These are phyloP conservation scores for Globisporangium iwayamae DNA, from an alignment of 352 stramenopile species.

Conservation along the genomic window DNA sequence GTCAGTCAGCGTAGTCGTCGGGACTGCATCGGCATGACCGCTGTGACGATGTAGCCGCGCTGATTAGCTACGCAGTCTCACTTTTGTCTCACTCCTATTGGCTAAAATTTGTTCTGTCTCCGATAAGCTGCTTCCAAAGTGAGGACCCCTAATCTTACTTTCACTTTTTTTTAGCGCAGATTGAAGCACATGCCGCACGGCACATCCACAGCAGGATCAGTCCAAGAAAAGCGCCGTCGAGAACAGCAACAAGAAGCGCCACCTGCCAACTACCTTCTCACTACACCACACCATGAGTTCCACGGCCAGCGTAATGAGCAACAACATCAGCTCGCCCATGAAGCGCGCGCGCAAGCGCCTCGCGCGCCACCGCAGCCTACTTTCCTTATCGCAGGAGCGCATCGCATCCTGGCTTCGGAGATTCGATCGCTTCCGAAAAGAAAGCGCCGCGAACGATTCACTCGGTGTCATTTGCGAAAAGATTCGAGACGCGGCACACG, in stretches of 20 bases:
- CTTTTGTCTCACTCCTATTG: no score
- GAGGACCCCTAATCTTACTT: no score
- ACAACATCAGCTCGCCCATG: not conserved
- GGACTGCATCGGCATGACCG: no score
- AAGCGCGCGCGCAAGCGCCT: conserved; percentile 5
- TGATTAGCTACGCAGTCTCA: no score
- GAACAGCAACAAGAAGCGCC: conserved; percentile 2
- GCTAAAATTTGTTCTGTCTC: no score
- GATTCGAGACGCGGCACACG: not conserved
- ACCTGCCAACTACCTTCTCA: not conserved
- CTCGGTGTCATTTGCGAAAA: conserved; percentile 3
- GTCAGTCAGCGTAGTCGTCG: no score
- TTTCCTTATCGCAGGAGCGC: conserved; percentile 3
- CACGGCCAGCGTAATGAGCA: not conserved
- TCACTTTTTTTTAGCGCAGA: no score
- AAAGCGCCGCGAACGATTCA: not conserved
- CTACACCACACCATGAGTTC: not conserved
- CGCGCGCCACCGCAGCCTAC: not conserved
- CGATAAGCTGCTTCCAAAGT: no score
- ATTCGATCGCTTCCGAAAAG: conserved; percentile 10
- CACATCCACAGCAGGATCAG: not conserved
- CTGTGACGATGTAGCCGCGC: no score
- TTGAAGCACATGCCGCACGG: no score
- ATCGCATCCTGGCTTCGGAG: conserved; percentile 5
- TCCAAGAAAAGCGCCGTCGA: not conserved